phyloP scores from a whole-genome alignment of 1,284 basidiomycete genomes.

The Apiotrichum sp. region DNA sequence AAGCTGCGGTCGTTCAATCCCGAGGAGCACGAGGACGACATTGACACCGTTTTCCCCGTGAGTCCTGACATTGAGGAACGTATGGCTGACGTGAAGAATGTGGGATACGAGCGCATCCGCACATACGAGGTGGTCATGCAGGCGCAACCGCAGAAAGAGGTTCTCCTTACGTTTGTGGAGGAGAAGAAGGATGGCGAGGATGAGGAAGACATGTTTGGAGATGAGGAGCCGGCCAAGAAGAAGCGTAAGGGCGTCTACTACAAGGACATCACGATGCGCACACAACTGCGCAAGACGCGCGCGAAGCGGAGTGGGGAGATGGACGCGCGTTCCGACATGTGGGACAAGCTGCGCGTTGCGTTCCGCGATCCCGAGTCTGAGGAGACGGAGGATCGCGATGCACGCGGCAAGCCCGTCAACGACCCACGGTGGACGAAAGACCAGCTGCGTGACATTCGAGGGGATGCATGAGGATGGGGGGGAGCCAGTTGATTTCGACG shows the following conservation, averaged over 20 bases:
- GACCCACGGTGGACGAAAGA: constrained; percentile 36
- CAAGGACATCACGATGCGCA: constrained; percentile 78
- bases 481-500: not conserved
- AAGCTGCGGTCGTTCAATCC: not conserved
- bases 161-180: constrained; percentile 67
- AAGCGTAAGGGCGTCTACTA: constrained; percentile 68
- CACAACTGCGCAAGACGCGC: constrained; percentile 76
- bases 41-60: constrained; percentile 30
- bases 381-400: constrained; percentile 19
- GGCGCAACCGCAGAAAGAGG: constrained; percentile 56
- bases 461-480: not conserved
- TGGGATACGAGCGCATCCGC: constrained; percentile 34
- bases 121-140: constrained; percentile 41
- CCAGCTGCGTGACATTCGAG: constrained; percentile 6
- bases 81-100: constrained; percentile 18
- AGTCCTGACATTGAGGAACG: constrained; percentile 3
- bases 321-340: constrained; percentile 20
- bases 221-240: constrained; percentile 22
- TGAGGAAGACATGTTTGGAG: constrained; percentile 11
- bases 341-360: constrained; percentile 37
- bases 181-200: constrained; percentile 14
- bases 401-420: constrained; percentile 10
- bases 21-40: constrained; percentile 18
- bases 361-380: constrained; percentile 24
- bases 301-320: constrained; percentile 17